A percentile compares a stretch with the other conserved stretches of the same genome.
Conservation (phyloP, 768 basidiomycete genomes). For the Epithele typhae region DNA sequence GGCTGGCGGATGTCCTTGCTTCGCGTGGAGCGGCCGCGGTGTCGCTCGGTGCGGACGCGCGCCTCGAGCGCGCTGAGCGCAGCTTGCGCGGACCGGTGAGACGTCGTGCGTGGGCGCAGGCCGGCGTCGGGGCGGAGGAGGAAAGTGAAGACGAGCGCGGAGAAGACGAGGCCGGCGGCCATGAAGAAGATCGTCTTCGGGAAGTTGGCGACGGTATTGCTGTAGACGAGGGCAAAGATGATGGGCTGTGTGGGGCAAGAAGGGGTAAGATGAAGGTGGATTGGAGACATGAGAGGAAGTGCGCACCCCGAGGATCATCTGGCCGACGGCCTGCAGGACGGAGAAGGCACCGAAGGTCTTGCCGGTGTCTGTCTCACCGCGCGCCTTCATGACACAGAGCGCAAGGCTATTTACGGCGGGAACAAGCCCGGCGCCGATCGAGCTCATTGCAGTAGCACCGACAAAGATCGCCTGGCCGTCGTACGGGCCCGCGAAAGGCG, state of each 20-base stretch:
- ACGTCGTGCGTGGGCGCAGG: slow-evolving; percentile 15
- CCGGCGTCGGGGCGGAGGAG: slow-evolving; percentile 34
- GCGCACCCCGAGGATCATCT: slow-evolving; percentile 52
- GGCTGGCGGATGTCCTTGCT: slow-evolving; percentile 33
- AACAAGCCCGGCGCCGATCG: slow-evolving; percentile 63
- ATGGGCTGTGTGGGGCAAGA: slow-evolving; percentile 45
- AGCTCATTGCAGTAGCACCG: slow-evolving; percentile 55
- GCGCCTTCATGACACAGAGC: slow-evolving; percentile 55
- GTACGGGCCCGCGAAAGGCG: slow-evolving; percentile 36
- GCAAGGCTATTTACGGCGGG: slow-evolving; percentile 74
- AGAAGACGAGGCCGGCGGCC: slow-evolving; percentile 50
- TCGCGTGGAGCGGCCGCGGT: slow-evolving; percentile 27
- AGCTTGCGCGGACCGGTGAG: slow-evolving; percentile 2
- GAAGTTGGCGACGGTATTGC: slow-evolving; percentile 54
- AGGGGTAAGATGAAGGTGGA: not conserved
- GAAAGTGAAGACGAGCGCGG: slow-evolving; percentile 43
- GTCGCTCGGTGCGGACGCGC: slow-evolving; percentile 25
- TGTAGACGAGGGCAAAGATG: slow-evolving; percentile 65
- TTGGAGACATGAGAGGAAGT: not conserved
- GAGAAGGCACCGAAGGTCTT: slow-evolving; percentile 70
- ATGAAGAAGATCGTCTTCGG: slow-evolving; percentile 67
- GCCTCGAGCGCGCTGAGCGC: slow-evolving; percentile 7
- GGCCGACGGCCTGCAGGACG: slow-evolving; percentile 60
- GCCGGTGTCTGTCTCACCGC: slow-evolving; percentile 36
- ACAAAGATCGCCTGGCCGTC: slow-evolving; percentile 39